phyloP scores from a whole-genome alignment of 768 basidiomycete species.

The Strobilomyces dryophilus region DNA sequence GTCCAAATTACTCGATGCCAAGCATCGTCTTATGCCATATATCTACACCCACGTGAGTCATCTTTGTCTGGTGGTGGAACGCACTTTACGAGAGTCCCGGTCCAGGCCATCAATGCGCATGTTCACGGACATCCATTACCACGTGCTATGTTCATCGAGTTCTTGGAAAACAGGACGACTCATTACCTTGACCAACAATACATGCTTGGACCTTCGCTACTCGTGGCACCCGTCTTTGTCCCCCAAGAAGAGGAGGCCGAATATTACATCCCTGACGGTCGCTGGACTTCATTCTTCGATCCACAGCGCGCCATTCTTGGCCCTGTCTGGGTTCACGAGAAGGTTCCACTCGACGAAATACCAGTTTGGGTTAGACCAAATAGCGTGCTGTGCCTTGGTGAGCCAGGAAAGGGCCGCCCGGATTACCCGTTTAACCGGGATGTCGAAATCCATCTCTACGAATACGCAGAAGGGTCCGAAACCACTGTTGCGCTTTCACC shows the following conservation, averaged over 20 bases:
- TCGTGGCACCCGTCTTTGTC: conserved; percentile 61
- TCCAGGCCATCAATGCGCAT: conserved; percentile 50
- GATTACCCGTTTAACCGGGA: conserved; percentile 35
- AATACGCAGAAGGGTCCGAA: conserved; percentile 40
- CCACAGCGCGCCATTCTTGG: conserved; percentile 51
- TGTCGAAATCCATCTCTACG: conserved; percentile 52
- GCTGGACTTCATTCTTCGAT: conserved; percentile 60
- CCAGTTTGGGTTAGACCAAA: conserved; percentile 65
- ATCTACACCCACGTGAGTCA: conserved; percentile 50
- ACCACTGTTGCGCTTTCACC: conserved; percentile 16
- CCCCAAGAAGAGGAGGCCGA: conserved; percentile 49
- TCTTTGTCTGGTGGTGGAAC: not conserved
- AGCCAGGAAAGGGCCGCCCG: conserved; percentile 46
- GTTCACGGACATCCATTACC: conserved; percentile 52
- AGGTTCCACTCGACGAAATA: conserved; percentile 59
- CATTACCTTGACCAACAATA: conserved; percentile 59
- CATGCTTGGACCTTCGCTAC: conserved; percentile 54
- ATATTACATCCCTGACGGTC: conserved; percentile 58
- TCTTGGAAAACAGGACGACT: conserved; percentile 53
- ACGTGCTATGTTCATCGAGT: conserved; percentile 67
- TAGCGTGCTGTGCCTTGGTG: conserved; percentile 39
- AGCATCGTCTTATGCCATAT: conserved; percentile 74
- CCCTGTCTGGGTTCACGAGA: conserved; percentile 58
- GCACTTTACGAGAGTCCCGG: not conserved
- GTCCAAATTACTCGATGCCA: conserved; percentile 57